Base-by-base conservation (phyloP, 768 basidiomycete genomes). In the Termitomyces sp. region DNA sequence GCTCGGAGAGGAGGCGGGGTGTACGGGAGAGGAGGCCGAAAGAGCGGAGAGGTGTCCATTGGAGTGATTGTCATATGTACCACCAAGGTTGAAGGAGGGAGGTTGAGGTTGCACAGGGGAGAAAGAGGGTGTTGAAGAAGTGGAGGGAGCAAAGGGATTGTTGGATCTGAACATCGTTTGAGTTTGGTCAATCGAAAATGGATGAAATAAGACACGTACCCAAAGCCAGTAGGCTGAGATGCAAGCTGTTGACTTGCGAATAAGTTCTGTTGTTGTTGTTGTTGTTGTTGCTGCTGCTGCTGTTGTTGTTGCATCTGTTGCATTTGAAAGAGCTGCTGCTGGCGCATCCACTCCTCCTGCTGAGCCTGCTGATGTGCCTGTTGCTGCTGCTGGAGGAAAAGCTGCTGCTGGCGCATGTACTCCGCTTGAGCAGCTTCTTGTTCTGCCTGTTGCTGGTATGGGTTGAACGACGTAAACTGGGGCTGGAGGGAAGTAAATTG, bases 381-480 rank as follows among this genome's bases (percentile, higher is more conserved):
- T 65, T 78, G 78, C 60, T 82, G 80, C 52, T 85, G 79, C 59
- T 78, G 70, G 10, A 76, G 69, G 68, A 86, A 86, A 62, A 88
- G 78, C 65, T 90, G 87, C 73, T 91, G 89, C 66, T 91, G 89
- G 49, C 80, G 82, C 64, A 86, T 65, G 79, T 85, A 88, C 63
- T 92, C 89, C 40, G 88, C 87, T 70, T 91, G 77, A 56, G 87
- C 82, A 16, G 88, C 88, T 71, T 96, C 93, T 66, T 95, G 93
- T 66, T 95, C 90, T 50, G 89, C 85, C 69, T 95, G 95, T 70
- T 95, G 93, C 68, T 93, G 91, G 63, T 93, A 94, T 0, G 92
- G 92, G 71, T 98, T 98, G 80, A 93, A 98, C 0, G 91, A 86
- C 8, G 92, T 94, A 71, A 90, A 92, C 66, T 95, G 94, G 0